These are phyloP conservation scores for Leishmania arabica DNA, from an alignment of 208 protist genomes.

Conservation along the genomic window DNA sequence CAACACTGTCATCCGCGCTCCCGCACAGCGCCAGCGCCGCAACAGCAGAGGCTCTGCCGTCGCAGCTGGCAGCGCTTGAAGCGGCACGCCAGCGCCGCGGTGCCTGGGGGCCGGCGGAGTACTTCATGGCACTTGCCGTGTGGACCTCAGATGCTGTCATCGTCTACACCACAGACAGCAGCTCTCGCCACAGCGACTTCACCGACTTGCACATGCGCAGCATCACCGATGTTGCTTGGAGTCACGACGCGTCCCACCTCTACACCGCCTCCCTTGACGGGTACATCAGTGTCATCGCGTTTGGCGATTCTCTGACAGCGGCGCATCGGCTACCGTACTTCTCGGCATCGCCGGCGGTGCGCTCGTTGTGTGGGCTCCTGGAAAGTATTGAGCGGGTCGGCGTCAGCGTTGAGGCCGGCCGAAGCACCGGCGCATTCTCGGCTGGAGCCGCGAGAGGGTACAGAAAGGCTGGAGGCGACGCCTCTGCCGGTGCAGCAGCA, in stretches of 20 bases:
- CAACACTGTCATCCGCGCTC: not conserved
- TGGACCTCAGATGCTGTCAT: constrained; percentile 88
- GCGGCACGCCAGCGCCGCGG: constrained; percentile 26
- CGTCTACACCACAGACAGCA: constrained; percentile 85
- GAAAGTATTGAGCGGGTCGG: constrained; percentile 36
- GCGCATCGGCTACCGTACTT: constrained; percentile 70
- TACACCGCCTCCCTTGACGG: constrained; percentile 83
- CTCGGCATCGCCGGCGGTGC: constrained; percentile 47
- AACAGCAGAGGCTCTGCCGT: constrained; percentile 1
- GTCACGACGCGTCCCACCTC: constrained; percentile 51
- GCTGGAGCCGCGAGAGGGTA: not conserved
- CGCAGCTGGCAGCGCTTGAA: not conserved
- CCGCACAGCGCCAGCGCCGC: constrained; percentile 6
- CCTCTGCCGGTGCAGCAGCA: constrained; percentile 1
- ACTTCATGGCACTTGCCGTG: constrained; percentile 83
- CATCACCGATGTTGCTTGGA: constrained; percentile 90
- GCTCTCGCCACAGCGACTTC: constrained; percentile 84
- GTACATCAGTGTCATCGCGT: constrained; percentile 80
- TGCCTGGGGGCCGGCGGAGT: constrained; percentile 76
- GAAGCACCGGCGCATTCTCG: constrained; percentile 12
- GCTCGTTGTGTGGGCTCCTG: constrained; percentile 39
- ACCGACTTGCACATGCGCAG: constrained; percentile 89
- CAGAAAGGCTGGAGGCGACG: not conserved
- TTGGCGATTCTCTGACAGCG: constrained; percentile 49
- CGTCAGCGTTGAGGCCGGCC: constrained; percentile 25